These are phyloP conservation scores for Sclerotinia minor DNA, from an alignment of 2,329 filamentous ascomycete species.

Conservation along the genomic window DNA sequence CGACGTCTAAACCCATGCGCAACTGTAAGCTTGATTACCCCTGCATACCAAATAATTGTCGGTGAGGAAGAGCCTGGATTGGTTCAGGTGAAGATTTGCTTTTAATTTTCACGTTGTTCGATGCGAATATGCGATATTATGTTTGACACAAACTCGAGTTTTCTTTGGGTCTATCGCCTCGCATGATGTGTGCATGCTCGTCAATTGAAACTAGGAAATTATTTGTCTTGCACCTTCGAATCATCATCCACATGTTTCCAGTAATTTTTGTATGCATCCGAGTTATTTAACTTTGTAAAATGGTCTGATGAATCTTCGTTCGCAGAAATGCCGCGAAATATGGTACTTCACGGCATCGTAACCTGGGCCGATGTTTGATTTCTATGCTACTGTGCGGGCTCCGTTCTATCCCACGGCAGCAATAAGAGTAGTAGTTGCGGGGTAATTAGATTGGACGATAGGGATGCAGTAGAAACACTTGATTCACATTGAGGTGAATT, in stretches of 20 bases:
- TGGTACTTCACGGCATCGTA: neutral
- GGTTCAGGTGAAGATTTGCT: neutral
- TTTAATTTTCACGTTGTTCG: neutral
- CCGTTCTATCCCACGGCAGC: neutral
- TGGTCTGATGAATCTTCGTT: too few relatives aligned
- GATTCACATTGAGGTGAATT: neutral
- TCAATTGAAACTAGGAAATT: neutral
- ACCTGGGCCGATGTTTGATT: neutral
- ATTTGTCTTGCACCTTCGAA: neutral
- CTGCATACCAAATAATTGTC: constrained; percentile 7
- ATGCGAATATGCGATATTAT: neutral
- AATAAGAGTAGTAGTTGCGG: neutral
- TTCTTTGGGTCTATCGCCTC: neutral
- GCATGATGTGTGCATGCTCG: constrained; percentile 16
- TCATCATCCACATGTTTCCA: neutral
- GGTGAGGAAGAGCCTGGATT: neutral
- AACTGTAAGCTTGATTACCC: neutral
- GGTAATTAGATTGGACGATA: neutral
- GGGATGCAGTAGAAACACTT: neutral
- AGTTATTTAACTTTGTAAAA: neutral
- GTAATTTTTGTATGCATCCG: neutral
- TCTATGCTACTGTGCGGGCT: neutral
- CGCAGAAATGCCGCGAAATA: too few relatives aligned
- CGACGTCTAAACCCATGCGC: neutral
- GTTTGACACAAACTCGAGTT: neutral